phyloP scores from a whole-genome alignment of 495 filamentous ascomycete genomes.

The Mytilinidion resinicola region DNA sequence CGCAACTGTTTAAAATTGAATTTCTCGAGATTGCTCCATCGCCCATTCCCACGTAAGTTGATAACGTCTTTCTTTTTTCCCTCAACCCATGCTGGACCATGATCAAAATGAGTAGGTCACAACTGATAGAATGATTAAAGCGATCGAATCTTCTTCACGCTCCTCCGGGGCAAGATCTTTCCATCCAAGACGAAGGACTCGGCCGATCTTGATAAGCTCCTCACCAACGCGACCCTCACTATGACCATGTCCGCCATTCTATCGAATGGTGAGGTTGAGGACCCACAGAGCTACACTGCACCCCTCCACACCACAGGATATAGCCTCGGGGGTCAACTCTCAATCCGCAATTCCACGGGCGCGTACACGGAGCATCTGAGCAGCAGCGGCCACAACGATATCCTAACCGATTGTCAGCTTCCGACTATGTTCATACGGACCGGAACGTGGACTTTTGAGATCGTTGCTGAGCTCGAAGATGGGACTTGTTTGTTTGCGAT shows the following conservation, averaged over 20 bases:
- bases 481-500: conserved; percentile 6
- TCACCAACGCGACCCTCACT: conserved; percentile 1
- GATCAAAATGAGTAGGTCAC: not conserved
- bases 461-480: conserved; percentile 6
- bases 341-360: conserved; percentile 3
- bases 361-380: not conserved
- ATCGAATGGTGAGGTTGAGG: conserved; percentile 2
- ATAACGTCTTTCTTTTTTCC: not conserved
- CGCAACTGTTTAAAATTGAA: not conserved
- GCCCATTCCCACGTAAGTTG: conserved; percentile 1
- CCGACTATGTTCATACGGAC: not conserved
- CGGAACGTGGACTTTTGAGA: conserved; percentile 1
- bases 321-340: conserved; percentile 1
- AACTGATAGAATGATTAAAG: not conserved
- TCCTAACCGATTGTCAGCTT: not conserved
- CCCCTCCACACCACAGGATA: not conserved
- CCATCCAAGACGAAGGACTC: conserved; percentile 1
- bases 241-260: not conserved
- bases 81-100: not conserved
- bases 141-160: conserved; percentile 3
- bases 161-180: not conserved
- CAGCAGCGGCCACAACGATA: conserved; percentile 3
- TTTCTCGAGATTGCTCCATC: conserved; percentile 1
- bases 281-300: conserved; percentile 1
- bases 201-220: conserved; percentile 6